A percentile compares a stretch with the other conserved stretches of the same genome.
These are phyloP conservation scores for Psidium guajava DNA, from an alignment of 345 rosid species.

Conservation along the genomic window DNA sequence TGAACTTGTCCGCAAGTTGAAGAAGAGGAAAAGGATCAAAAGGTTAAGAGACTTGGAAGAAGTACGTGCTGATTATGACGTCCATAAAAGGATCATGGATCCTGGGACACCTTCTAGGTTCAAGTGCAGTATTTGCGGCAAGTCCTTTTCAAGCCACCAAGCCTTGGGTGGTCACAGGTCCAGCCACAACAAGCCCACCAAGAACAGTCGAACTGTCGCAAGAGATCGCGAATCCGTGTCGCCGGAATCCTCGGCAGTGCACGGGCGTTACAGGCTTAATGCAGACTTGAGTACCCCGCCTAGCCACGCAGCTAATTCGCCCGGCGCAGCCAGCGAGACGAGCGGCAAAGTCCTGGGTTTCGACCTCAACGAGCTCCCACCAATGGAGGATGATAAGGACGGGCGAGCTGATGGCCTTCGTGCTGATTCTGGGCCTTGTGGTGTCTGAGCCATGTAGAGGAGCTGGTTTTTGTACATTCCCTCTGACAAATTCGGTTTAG, in stretches of 20 bases:
- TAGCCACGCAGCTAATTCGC: conserved; percentile 1
- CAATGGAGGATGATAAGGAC: conserved; percentile 10
- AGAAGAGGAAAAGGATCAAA: not conserved
- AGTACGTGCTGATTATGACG: not conserved
- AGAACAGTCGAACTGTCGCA: not conserved
- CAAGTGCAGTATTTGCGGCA: conserved; percentile 15
- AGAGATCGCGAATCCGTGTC: not conserved
- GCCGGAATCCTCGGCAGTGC: not conserved
- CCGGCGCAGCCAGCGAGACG: not conserved
- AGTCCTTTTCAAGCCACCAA: conserved; percentile 24
- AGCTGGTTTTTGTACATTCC: not conserved
- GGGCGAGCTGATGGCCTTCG: not conserved
- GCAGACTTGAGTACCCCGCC: not conserved
- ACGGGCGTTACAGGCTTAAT: not conserved
- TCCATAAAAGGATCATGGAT: not conserved
- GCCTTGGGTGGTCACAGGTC: conserved; percentile 31
- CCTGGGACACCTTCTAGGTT: not conserved
- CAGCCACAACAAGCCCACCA: not conserved
- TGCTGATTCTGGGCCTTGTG: not conserved
- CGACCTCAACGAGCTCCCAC: conserved; percentile 32
- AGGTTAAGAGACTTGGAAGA: not conserved
- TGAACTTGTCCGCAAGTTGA: not conserved
- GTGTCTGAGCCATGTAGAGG: not conserved
- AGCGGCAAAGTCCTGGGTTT: not conserved
- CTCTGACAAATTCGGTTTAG: not conserved